These are phyloP conservation scores for Aureobasidium sp. DNA, from an alignment of 2,329 filamentous ascomycete genomes.

Conservation along the genomic window DNA sequence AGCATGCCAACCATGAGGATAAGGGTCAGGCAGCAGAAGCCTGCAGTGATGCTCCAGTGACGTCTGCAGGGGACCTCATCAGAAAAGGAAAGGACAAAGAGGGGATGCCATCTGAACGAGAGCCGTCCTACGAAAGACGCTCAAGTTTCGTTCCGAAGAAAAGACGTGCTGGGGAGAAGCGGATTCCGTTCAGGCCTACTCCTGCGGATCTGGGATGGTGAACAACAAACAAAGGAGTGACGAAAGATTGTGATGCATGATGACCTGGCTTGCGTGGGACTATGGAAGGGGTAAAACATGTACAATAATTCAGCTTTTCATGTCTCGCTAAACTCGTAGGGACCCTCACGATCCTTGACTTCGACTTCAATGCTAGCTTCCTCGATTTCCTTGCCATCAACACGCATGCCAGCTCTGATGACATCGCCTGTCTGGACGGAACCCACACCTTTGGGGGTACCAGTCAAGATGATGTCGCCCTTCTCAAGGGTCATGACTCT, in stretches of 20 bases:
- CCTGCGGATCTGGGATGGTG: background rate
- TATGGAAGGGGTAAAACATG: background rate
- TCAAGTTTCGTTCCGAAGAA: background rate
- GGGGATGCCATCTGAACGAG: background rate
- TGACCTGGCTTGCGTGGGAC: background rate
- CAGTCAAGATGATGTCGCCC: conserved; percentile 91
- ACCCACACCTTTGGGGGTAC: conserved; percentile 93
- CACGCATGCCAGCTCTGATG: conserved; percentile 74
- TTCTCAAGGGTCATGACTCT: conserved; percentile 89
- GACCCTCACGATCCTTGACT: conserved; percentile 70
- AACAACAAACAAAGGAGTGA: background rate
- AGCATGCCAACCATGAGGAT: background rate
- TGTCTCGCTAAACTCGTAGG: conserved; percentile 62
- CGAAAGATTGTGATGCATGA: background rate
- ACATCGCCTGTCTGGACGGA: conserved; percentile 77
- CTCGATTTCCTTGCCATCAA: conserved; percentile 74
- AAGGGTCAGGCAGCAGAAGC: background rate
- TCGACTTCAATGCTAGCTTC: conserved; percentile 77
- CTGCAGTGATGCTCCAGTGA: background rate
- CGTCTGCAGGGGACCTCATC: background rate
- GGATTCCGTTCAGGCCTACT: background rate
- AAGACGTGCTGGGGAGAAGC: background rate
- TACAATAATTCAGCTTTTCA: conserved; percentile 23
- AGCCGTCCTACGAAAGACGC: background rate
- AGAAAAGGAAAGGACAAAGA: background rate